Conservation (phyloP, 768 basidiomycete species). For the Strobilomyces dryophilus region DNA sequence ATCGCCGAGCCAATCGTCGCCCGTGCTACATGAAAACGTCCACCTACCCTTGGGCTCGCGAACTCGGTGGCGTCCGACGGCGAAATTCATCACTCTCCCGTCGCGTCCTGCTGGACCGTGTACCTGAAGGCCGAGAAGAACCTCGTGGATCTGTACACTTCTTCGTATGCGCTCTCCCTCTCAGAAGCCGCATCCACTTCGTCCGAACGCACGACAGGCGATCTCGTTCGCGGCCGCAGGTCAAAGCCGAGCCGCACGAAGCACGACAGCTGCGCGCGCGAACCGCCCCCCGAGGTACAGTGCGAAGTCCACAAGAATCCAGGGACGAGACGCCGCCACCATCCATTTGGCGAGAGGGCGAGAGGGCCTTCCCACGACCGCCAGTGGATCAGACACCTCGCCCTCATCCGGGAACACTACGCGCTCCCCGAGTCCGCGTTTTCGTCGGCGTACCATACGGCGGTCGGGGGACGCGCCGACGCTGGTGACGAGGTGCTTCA, state of each 20-base stretch:
- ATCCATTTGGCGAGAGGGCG: no score
- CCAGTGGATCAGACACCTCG: neutral
- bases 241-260: neutral
- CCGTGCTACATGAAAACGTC: neutral
- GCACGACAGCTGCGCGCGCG: no score
- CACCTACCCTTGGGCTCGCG: neutral
- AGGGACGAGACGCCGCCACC: no score
- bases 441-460: no score
- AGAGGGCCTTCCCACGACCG: no score
- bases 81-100: neutral
- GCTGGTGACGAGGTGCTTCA: no score
- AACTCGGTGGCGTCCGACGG: conserved; percentile 1
- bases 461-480: no score
- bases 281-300: neutral
- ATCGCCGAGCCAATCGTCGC: neutral
- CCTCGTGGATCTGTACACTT: neutral
- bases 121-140: neutral
- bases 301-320: neutral
- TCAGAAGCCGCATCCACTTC: no score
- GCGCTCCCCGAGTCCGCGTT: no score
- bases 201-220: neutral
- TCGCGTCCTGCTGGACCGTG: neutral
- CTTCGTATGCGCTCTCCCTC: neutral
- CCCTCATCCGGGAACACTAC: neutral
- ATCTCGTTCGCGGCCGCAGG: neutral